Conservation (phyloP, 306 rosid genomes). For the Ziziphus jujuba region DNA sequence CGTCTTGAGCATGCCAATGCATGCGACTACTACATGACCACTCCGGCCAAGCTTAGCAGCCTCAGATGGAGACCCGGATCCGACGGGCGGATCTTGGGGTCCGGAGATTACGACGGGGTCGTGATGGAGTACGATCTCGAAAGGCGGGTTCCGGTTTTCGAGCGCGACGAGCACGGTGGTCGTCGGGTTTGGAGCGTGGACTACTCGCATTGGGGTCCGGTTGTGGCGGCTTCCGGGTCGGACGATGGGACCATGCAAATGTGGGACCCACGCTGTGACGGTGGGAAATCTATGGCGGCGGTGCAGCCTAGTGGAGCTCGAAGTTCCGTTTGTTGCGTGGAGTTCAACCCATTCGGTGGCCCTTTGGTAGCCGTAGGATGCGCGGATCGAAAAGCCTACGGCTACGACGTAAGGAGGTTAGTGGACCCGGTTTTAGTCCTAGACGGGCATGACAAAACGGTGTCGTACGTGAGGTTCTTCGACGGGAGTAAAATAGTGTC, state of each 20-base stretch:
- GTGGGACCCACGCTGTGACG: constrained; percentile 60
- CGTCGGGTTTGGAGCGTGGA: constrained; percentile 69
- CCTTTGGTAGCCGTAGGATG: constrained; percentile 53
- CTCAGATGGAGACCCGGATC: constrained; percentile 55
- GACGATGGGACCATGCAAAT: constrained; percentile 69
- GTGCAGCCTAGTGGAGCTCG: constrained; percentile 37
- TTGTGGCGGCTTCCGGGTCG: constrained; percentile 56
- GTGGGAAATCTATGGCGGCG: constrained; percentile 34
- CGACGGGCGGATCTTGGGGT: constrained; percentile 37
- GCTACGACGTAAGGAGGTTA: constrained; percentile 47
- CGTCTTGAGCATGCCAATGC: constrained; percentile 41
- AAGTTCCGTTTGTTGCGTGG: constrained; percentile 54
- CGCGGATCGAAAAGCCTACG: constrained; percentile 55
- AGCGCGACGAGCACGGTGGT: constrained; percentile 72
- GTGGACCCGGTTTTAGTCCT: constrained; percentile 39
- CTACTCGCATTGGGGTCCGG: constrained; percentile 41
- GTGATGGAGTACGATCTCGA: constrained; percentile 61
- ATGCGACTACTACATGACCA: constrained; percentile 44
- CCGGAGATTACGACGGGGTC: constrained; percentile 70
- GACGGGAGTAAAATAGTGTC: constrained; percentile 39
- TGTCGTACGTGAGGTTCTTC: constrained; percentile 46
- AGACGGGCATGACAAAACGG: constrained; percentile 53
- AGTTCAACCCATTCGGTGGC: constrained; percentile 42
- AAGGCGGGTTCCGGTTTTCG: constrained; percentile 39
- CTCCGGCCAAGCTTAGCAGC: constrained; percentile 70